phyloP scores from a whole-genome alignment of 2,329 filamentous ascomycete genomes.

The Penicillium janthinellum region DNA sequence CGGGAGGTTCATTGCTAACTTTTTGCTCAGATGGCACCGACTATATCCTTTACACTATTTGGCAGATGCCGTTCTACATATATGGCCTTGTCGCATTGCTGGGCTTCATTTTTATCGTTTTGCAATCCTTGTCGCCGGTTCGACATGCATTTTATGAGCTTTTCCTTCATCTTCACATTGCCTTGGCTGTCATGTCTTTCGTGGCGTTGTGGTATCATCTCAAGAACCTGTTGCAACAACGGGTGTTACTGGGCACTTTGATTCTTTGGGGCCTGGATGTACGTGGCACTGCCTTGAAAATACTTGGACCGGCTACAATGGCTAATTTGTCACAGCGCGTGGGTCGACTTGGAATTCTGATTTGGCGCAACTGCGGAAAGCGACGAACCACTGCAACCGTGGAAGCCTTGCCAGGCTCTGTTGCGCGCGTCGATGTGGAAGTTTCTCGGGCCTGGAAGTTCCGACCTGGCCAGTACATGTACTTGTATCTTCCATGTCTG shows the following conservation, averaged over 20 bases:
- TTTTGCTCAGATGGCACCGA: slow-evolving; percentile 57
- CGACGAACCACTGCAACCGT: slow-evolving; percentile 54
- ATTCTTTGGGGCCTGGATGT: slow-evolving; percentile 40
- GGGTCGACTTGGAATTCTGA: slow-evolving; percentile 49
- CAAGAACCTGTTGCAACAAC: slow-evolving; percentile 31
- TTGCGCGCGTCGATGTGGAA: slow-evolving; percentile 49
- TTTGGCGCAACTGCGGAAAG: slow-evolving; percentile 55
- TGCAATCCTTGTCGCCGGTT: slow-evolving; percentile 45
- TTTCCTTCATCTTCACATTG: slow-evolving; percentile 47
- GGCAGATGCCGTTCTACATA: slow-evolving; percentile 33
- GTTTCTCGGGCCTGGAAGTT: slow-evolving; percentile 36
- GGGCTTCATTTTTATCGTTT: slow-evolving; percentile 40
- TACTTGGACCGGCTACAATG: neutral
- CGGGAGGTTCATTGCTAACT: slow-evolving; percentile 1
- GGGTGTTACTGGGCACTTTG: slow-evolving; percentile 34
- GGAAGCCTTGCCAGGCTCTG: slow-evolving; percentile 58
- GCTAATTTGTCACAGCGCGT: slow-evolving; percentile 37
- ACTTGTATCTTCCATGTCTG: slow-evolving; percentile 56
- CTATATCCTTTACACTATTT: slow-evolving; percentile 28
- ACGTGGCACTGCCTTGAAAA: slow-evolving; percentile 6
- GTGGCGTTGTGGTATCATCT: slow-evolving; percentile 43
- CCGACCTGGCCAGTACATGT: slow-evolving; percentile 55
- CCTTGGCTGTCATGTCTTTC: slow-evolving; percentile 42
- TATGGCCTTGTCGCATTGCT: slow-evolving; percentile 39
- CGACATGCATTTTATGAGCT: slow-evolving; percentile 50